Conservation (phyloP, 306 rosid species). For the Sphenostylis stenocarpa region DNA sequence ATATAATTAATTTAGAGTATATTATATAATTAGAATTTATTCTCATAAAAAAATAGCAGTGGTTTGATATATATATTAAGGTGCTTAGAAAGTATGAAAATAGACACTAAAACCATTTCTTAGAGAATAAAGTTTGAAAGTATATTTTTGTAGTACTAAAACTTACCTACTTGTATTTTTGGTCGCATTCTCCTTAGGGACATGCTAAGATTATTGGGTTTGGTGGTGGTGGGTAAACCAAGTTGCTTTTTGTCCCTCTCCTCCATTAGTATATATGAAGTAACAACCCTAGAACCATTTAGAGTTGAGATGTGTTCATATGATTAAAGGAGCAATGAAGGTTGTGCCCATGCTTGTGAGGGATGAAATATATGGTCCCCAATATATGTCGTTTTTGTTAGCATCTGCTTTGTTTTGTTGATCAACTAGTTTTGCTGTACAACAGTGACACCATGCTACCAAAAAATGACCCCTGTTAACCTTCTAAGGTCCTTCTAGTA, state of each 20-base stretch:
- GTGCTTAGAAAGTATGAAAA: no score
- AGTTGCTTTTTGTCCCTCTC: neutral
- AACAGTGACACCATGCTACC: conserved; percentile 18
- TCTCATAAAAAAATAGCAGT: no score
- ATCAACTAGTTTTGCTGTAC: conserved; percentile 29
- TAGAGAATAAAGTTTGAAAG: neutral
- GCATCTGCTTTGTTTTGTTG: conserved; percentile 30
- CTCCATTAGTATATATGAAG: neutral
- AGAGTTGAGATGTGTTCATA: neutral
- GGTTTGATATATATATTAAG: no score
- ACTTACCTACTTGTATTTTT: neutral
- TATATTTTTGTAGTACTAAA: neutral
- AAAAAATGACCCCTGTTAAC: conserved; percentile 8
- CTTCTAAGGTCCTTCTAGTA: conserved; percentile 23
- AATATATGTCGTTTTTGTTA: conserved; percentile 29
- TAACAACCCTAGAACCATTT: neutral
- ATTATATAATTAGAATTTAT: no score
- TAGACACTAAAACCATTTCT: neutral
- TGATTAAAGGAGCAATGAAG: neutral
- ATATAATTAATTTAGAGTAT: no score
- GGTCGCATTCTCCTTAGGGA: neutral
- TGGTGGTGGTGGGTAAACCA: neutral
- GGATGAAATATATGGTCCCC: conserved; percentile 46
- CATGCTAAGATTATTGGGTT: neutral
- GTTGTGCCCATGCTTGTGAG: conserved; percentile 13